Conservation (phyloP, 805 yeast species). For the Priceomyces castillae region DNA sequence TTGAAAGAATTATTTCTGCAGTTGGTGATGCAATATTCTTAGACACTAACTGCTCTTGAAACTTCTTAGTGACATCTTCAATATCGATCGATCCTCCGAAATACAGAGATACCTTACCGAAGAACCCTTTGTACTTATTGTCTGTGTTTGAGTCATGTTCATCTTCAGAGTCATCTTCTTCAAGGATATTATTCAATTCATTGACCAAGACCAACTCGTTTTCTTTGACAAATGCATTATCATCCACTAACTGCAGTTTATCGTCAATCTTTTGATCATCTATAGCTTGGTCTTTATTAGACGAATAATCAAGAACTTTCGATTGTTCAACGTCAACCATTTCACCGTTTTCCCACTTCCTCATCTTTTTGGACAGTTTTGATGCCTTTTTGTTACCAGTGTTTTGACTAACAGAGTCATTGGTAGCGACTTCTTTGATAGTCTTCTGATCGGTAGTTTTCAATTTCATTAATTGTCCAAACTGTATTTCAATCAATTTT, state of each 20-base stretch:
- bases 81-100: constrained; percentile 47
- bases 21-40: constrained; percentile 92
- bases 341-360: constrained; percentile 43
- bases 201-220: constrained; percentile 40
- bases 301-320: constrained; percentile 34
- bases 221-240: constrained; percentile 34
- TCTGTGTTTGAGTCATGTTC: constrained; percentile 13
- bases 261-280: constrained; percentile 1
- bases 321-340: constrained; percentile 27
- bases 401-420: neutral
- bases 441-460: constrained; percentile 13
- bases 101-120: constrained; percentile 34
- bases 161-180: constrained; percentile 28
- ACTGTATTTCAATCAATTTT: constrained; percentile 37
- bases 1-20: constrained; percentile 66
- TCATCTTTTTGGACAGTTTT: constrained; percentile 32
- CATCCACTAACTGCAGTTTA: constrained; percentile 16
- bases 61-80: constrained; percentile 57
- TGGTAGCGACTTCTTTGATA: neutral
- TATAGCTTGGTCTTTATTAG: constrained; percentile 7
- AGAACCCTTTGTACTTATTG: constrained; percentile 20
- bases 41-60: constrained; percentile 73
- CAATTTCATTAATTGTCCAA: constrained; percentile 35
- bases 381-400: constrained; percentile 5
- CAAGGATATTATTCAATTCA: constrained; percentile 39